phyloP scores from a whole-genome alignment of 2,329 filamentous ascomycete species.

The Geosmithia morbida region DNA sequence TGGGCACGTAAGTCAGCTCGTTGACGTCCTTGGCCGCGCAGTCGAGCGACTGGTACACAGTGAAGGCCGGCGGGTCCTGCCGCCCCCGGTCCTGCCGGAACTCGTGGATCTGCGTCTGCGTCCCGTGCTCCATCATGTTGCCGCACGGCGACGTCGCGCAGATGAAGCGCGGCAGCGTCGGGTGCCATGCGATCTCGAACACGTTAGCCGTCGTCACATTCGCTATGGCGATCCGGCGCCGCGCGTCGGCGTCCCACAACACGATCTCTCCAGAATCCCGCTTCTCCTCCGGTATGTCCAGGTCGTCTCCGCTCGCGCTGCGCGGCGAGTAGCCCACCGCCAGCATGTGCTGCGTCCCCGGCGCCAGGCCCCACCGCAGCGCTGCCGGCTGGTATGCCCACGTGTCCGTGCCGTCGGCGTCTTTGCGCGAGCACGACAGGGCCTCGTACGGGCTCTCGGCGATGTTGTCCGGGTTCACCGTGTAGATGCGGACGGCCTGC shows the following conservation, averaged over 20 bases:
- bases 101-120: constrained; percentile 42
- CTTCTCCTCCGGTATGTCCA: constrained; percentile 43
- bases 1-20: constrained; percentile 44
- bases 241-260: constrained; percentile 37
- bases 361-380: constrained; percentile 42
- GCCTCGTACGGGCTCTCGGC: constrained; percentile 18
- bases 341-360: constrained; percentile 32
- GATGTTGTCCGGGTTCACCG: constrained; percentile 21
- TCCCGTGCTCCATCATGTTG: constrained; percentile 21
- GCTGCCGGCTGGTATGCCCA: constrained; percentile 52
- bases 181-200: constrained; percentile 52
- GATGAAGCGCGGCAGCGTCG: constrained; percentile 34
- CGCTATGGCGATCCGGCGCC: constrained; percentile 28
- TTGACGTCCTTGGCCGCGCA: constrained; percentile 48
- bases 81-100: constrained; percentile 20
- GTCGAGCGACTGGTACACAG: constrained; percentile 39
- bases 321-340: constrained; percentile 50
- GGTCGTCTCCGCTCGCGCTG: constrained; percentile 32
- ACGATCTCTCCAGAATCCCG: constrained; percentile 43
- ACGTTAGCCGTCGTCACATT: constrained; percentile 43
- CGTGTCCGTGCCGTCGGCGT: constrained; percentile 22
- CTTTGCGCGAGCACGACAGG: constrained; percentile 25
- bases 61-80: constrained; percentile 14
- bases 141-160: constrained; percentile 41
- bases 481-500: constrained; percentile 43